Evolutionary conservation across 495 filamentous ascomycete genomes (phyloP).

Genomic region (Wilcoxina mikolae): DNA sequence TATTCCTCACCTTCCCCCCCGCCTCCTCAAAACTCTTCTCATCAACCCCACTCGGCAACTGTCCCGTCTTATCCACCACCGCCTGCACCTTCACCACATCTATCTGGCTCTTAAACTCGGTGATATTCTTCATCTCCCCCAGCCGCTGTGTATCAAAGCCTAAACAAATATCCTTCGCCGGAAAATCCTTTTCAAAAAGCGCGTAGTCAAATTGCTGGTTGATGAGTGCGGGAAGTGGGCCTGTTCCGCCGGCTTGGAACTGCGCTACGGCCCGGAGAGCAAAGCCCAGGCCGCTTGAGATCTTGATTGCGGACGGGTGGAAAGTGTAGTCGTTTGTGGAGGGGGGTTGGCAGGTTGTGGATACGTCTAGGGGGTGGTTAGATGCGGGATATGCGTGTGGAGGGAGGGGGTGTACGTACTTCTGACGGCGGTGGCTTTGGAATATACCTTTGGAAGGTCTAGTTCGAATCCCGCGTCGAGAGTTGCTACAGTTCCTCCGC

Average conservation of each 20-base stretch:
- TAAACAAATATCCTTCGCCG: background rate
- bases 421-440: background rate
- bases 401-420: background rate
- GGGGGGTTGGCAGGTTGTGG: background rate
- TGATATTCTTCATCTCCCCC: slow-evolving; percentile 3
- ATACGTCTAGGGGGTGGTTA: background rate
- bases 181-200: slow-evolving; percentile 4
- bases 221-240: slow-evolving; percentile 4
- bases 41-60: slow-evolving; percentile 7
- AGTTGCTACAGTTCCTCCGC: background rate
- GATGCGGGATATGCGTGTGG: background rate
- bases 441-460: background rate
- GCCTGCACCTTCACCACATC: slow-evolving; percentile 7
- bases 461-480: background rate
- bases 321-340: background rate
- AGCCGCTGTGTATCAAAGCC: background rate
- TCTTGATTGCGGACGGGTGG: background rate
- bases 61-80: slow-evolving; percentile 3
- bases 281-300: background rate
- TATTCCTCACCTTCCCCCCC: slow-evolving; percentile 2
- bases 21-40: too few relatives aligned
- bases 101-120: background rate
- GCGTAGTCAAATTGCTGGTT: background rate
- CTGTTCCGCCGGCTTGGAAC: background rate
- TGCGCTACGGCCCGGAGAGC: slow-evolving; percentile 10